Evolutionary conservation across 2,329 filamentous ascomycete species (phyloP).

Genomic region (Fusarium sterilihyphosum): DNA sequence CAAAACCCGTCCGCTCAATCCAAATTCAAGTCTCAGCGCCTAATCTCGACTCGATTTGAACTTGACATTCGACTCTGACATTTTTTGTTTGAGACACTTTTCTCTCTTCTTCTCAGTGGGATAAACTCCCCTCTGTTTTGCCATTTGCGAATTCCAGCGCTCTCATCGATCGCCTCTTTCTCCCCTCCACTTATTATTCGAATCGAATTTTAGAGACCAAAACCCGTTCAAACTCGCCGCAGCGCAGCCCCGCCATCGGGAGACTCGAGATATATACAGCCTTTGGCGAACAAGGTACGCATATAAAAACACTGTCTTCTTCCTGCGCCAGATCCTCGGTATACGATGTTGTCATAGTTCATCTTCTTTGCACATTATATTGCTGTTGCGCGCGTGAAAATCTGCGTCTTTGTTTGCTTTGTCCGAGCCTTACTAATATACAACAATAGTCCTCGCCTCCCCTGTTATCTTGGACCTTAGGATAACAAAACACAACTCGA

Average conservation of each 20-base stretch:
- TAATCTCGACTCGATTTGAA: slow-evolving; percentile 35
- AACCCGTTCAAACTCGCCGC: slow-evolving; percentile 38
- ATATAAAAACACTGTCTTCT: slow-evolving; percentile 1
- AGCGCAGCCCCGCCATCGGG: slow-evolving; percentile 43
- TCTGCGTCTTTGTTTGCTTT: slow-evolving; percentile 17
- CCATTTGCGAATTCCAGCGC: slow-evolving; percentile 5
- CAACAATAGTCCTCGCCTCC: slow-evolving; percentile 27
- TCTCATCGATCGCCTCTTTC: background rate
- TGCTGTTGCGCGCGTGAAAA: slow-evolving; percentile 3
- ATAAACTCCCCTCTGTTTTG: slow-evolving; percentile 1
- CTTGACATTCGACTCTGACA: slow-evolving; percentile 13
- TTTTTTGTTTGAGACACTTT: slow-evolving; percentile 32
- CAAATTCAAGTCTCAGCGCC: slow-evolving; percentile 34
- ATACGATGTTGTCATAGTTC: background rate
- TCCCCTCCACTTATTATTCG: slow-evolving; percentile 38
- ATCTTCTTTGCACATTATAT: background rate
- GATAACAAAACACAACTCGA: slow-evolving; percentile 3
- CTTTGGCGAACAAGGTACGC: slow-evolving; percentile 42
- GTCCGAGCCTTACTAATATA: slow-evolving; percentile 35
- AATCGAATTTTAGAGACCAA: slow-evolving; percentile 38
- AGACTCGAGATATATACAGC: slow-evolving; percentile 34
- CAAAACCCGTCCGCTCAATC: slow-evolving; percentile 40
- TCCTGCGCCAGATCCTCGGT: background rate
- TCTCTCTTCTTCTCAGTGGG: slow-evolving; percentile 16
- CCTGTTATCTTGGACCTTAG: slow-evolving; percentile 5